Conservation (phyloP, 2,329 filamentous ascomycete genomes). For the Neopestalotiopsis rosae region DNA sequence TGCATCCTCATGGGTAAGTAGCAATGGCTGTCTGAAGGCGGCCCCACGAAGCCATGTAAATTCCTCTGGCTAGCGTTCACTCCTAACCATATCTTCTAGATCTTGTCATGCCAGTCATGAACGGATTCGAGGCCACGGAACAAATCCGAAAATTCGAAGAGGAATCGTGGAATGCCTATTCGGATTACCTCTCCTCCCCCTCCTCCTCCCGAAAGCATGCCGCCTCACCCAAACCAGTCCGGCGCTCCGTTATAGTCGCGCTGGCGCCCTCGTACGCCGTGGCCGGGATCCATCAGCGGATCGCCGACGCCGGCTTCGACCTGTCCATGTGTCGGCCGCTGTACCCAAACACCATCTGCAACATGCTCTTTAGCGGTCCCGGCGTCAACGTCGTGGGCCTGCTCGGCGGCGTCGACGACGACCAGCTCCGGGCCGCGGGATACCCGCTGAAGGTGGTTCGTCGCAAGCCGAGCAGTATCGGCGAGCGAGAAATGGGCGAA, state of each 20-base stretch:
- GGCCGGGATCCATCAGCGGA: slow-evolving; percentile 10
- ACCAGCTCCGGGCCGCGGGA: slow-evolving; percentile 9
- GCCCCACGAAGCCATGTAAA: no score
- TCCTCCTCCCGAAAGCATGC: background rate
- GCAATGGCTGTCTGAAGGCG: background rate
- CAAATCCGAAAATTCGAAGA: slow-evolving; percentile 33
- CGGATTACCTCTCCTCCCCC: no score
- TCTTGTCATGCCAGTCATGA: slow-evolving; percentile 38
- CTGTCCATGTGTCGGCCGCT: slow-evolving; percentile 11
- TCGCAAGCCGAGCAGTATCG: slow-evolving; percentile 15
- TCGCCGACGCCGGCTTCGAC: slow-evolving; percentile 17
- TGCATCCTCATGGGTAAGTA: slow-evolving; percentile 54
- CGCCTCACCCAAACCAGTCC: slow-evolving; percentile 6
- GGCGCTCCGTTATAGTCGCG: slow-evolving; percentile 17
- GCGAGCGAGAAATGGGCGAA: slow-evolving; percentile 11
- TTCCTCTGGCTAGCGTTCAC: background rate
- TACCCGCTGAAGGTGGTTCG: slow-evolving; percentile 11
- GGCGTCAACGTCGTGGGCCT: slow-evolving; percentile 15
- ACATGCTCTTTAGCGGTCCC: slow-evolving; percentile 19
- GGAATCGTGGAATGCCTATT: slow-evolving; percentile 8
- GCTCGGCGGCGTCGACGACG: slow-evolving; percentile 17
- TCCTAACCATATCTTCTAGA: slow-evolving; percentile 21
- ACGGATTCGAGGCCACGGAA: slow-evolving; percentile 35
- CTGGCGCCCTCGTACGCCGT: slow-evolving; percentile 4
- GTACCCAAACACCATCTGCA: background rate